Percentiles rank a stretch among this genome's conserved stretches.
Evolutionary conservation across 2,329 filamentous ascomycete species (phyloP).

Genomic region (Fusarium vanettenii): DNA sequence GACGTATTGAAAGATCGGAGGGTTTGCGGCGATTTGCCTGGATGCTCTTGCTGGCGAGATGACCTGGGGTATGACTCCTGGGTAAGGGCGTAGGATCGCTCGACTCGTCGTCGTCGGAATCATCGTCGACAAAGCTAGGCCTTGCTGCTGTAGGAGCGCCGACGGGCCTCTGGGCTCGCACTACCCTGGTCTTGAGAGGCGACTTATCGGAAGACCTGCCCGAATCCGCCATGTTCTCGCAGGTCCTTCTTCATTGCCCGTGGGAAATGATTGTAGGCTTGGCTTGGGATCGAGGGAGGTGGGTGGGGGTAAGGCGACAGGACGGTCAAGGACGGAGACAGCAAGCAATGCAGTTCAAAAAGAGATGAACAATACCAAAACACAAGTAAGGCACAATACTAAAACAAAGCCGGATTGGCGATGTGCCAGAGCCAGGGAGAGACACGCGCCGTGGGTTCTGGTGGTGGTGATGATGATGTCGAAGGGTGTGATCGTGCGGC

Average conservation of each 20-base stretch:
- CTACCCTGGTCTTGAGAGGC: slow-evolving; percentile 49
- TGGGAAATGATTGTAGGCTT: slow-evolving; percentile 12
- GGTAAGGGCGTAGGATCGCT: slow-evolving; percentile 55
- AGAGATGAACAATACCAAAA: neutral
- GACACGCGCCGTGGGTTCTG: slow-evolving; percentile 10
- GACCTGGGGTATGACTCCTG: slow-evolving; percentile 72
- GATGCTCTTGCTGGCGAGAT: slow-evolving; percentile 68
- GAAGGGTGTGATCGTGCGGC: slow-evolving; percentile 31
- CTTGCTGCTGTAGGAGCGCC: slow-evolving; percentile 43
- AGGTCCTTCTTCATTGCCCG: slow-evolving; percentile 47
- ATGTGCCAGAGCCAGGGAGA: slow-evolving; percentile 17
- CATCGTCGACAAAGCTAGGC: slow-evolving; percentile 52
- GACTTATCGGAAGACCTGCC: slow-evolving; percentile 50
- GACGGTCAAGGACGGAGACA: neutral
- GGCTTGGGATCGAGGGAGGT: slow-evolving; percentile 17
- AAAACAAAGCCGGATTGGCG: slow-evolving; percentile 21
- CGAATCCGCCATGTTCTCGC: slow-evolving; percentile 58
- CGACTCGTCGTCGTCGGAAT: slow-evolving; percentile 50
- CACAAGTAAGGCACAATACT: slow-evolving; percentile 2
- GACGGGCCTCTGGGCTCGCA: slow-evolving; percentile 66
- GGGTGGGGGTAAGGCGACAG: slow-evolving; percentile 18
- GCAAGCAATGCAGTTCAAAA: neutral
- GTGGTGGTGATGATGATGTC: slow-evolving; percentile 24
- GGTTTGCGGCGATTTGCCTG: slow-evolving; percentile 61
- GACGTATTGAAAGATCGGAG: slow-evolving; percentile 64